Percentiles rank a stretch among this genome's conserved stretches.
Conservation (phyloP, 2,329 filamentous ascomycete genomes). For the Drechslerella stenobrocha region DNA sequence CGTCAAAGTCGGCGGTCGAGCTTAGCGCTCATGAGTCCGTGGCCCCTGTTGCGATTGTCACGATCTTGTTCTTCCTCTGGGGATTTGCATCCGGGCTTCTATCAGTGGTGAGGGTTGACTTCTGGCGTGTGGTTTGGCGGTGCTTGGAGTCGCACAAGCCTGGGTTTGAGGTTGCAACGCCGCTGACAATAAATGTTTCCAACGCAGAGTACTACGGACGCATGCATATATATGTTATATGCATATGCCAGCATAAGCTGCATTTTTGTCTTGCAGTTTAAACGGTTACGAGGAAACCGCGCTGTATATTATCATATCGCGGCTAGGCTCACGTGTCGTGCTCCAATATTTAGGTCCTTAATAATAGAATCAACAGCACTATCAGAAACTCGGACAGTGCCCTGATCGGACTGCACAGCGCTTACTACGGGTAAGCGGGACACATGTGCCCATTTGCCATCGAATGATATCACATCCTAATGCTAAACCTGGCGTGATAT, state of each 20-base stretch:
- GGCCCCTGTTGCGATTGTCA: constrained; percentile 55
- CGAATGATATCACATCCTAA: background rate
- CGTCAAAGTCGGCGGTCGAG: constrained; percentile 41
- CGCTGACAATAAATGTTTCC: constrained; percentile 55
- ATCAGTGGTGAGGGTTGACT: constrained; percentile 53
- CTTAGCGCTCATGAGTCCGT: constrained; percentile 44
- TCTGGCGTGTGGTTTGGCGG: constrained; percentile 10
- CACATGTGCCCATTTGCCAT: background rate
- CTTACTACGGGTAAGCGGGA: constrained; percentile 59
- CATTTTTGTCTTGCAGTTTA: too few relatives aligned
- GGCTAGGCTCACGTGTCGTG: constrained; percentile 2
- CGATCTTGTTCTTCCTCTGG: constrained; percentile 59
- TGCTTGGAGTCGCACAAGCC: too few relatives aligned
- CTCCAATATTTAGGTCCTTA: constrained; percentile 27
- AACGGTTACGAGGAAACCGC: too few relatives aligned
- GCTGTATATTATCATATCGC: too few relatives aligned
- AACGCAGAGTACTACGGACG: constrained; percentile 47
- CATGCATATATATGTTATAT: too few relatives aligned
- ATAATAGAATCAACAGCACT: constrained; percentile 44
- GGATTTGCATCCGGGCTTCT: constrained; percentile 60
- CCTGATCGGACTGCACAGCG: constrained; percentile 58
- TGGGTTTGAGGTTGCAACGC: constrained; percentile 25
- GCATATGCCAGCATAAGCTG: too few relatives aligned
- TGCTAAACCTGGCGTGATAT: constrained; percentile 6
- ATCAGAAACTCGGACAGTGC: constrained; percentile 38